Evolutionary conservation across 208 protist genomes (phyloP).

Genomic region (Crithidia brevicula): DNA sequence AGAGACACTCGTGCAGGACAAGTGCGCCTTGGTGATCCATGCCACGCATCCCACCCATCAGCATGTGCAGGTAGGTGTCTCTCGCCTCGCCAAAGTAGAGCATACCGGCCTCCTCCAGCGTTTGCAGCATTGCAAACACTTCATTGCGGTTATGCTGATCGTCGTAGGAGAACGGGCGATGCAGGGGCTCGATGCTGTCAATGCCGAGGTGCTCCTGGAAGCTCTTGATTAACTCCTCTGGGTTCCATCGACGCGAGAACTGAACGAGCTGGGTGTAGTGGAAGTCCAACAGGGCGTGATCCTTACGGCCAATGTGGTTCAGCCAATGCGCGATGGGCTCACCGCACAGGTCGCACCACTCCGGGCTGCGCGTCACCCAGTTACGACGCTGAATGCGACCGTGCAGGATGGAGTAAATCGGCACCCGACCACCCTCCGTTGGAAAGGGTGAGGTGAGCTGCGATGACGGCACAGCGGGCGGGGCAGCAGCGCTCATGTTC

Average conservation of each 20-base stretch:
- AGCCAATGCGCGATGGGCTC: conserved; percentile 88
- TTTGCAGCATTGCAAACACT: conserved; percentile 80
- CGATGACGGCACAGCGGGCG: not conserved
- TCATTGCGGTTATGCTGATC: conserved; percentile 75
- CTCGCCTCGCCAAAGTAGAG: conserved; percentile 82
- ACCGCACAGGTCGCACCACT: conserved; percentile 92
- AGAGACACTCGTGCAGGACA: conserved; percentile 84
- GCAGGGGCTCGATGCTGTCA: conserved; percentile 48
- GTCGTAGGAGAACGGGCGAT: conserved; percentile 52
- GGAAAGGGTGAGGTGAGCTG: conserved; percentile 60
- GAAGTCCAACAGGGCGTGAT: conserved; percentile 89
- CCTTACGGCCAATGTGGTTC: conserved; percentile 88
- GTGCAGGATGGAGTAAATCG: conserved; percentile 86
- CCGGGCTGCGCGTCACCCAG: conserved; percentile 81
- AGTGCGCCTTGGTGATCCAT: conserved; percentile 88
- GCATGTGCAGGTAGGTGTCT: conserved; percentile 80
- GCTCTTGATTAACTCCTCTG: conserved; percentile 53
- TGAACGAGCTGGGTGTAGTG: conserved; percentile 88
- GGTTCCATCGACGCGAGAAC: conserved; percentile 82
- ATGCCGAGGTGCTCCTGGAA: conserved; percentile 68
- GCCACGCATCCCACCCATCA: conserved; percentile 84
- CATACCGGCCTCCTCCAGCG: conserved; percentile 81
- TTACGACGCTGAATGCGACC: conserved; percentile 85
- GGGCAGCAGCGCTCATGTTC: not conserved
- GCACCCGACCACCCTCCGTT: conserved; percentile 84